Base-by-base conservation (phyloP, 148 eudicot species). In the Cornus florida region DNA sequence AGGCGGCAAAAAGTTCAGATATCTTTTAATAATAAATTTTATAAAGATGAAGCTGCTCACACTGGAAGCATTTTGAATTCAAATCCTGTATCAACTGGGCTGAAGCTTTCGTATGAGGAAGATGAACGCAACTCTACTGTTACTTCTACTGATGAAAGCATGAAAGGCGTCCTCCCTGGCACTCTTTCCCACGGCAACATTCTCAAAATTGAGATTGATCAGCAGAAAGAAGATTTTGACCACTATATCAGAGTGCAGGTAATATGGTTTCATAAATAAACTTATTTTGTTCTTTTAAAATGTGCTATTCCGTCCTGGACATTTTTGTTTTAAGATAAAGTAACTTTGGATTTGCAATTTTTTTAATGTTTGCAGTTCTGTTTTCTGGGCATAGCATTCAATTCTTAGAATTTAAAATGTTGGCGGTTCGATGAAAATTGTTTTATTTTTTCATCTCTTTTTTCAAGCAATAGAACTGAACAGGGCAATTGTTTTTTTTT, bases 91-190 rank as follows among this genome's bases (percentile, higher is more conserved):
- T 86, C 91, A 16, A 86, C 89, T 72, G 91, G 89, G 62, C 85
- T 88, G 70, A 86, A 46, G 68, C 84, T 88, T 67, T 84, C 91
- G 11, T 86, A 84, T 19, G 91, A 84, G 80, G 87, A 86, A 22
- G 88, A 86, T 35, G 91, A 88, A 46, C 86, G 75, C 73, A 86
- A 88, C 59, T 86, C 89, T 38, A 84, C 89, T 17, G 33, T 86
- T 72, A 80, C 91, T 33, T 88, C 86, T 71, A 66, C 88, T 72
- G 65, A 84, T 20, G 87, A 84, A 50, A 80, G 81, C 79, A 69
- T 70, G 66, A 80, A 73, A 82, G 65, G 35, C 71, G 77, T 79
- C 65, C 69, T 81, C 73, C 82, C 86, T 66, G 84, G 85, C 46
- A 35, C 74, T 32, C 48, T 81, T 69, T 65, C 86, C 16, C 73